These are phyloP conservation scores for Coriolopsis trogii DNA, from an alignment of 1,284 basidiomycete genomes.

Conservation along the genomic window DNA sequence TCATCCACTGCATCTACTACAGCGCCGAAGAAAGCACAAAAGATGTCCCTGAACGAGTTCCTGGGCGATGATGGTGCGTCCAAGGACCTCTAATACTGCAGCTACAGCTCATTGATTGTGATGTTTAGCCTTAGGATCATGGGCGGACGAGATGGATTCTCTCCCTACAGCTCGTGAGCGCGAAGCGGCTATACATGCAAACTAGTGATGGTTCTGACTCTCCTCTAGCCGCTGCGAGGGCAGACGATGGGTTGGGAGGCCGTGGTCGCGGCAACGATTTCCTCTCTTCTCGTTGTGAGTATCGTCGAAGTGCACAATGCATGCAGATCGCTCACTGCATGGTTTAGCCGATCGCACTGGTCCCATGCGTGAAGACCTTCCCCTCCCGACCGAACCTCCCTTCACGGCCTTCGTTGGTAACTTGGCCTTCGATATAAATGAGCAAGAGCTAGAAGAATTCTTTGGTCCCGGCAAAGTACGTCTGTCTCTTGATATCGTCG, in stretches of 20 bases:
- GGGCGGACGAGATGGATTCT: constrained; percentile 96
- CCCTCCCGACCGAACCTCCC: constrained; percentile 92
- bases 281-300: constrained; percentile 58
- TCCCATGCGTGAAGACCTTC: constrained; percentile 82
- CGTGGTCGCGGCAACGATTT: constrained; percentile 67
- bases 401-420: constrained; percentile 98
- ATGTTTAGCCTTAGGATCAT: constrained; percentile 78
- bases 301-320: constrained; percentile 16
- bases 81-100: constrained; percentile 13
- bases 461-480: constrained; percentile 68
- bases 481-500: neutral
- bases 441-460: constrained; percentile 82
- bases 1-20: constrained; percentile 12
- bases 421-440: constrained; percentile 90
- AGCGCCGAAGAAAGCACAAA: constrained; percentile 90
- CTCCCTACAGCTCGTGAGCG: constrained; percentile 87
- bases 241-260: constrained; percentile 58
- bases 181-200: constrained; percentile 8
- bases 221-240: constrained; percentile 59
- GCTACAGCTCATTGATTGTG: constrained; percentile 35
- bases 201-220: constrained; percentile 19
- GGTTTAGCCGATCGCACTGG: constrained; percentile 72
- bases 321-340: no score
- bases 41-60: constrained; percentile 91
- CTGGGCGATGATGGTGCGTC: constrained; percentile 78